Percentiles rank a stretch among this genome's conserved stretches.
These are phyloP conservation scores for Chaetoscypha palmicola DNA, from an alignment of 2,329 filamentous ascomycete genomes.

Conservation along the genomic window DNA sequence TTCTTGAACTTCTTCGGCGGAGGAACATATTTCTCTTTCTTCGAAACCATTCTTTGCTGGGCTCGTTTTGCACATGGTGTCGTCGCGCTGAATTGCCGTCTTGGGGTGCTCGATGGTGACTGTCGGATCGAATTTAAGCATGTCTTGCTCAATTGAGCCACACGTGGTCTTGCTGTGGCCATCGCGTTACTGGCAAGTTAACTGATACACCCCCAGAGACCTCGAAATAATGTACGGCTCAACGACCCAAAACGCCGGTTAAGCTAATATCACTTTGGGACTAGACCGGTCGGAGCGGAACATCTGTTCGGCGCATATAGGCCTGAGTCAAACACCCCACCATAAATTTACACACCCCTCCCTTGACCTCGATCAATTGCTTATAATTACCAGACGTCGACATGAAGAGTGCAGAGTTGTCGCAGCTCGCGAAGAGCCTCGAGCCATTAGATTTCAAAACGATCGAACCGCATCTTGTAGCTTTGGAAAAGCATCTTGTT, in stretches of 20 bases:
- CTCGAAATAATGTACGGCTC: neutral
- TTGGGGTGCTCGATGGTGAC: constrained; percentile 9
- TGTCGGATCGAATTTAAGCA: constrained; percentile 17
- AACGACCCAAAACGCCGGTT: too few relatives aligned
- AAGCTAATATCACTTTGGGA: too few relatives aligned
- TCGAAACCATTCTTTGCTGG: constrained; percentile 20
- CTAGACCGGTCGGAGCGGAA: constrained; percentile 7
- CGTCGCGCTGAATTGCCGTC: constrained; percentile 21
- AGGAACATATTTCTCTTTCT: constrained; percentile 15
- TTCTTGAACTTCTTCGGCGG: constrained; percentile 28
- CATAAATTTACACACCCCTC: neutral
- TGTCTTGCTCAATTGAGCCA: constrained; percentile 31
- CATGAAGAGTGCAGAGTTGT: constrained; percentile 54
- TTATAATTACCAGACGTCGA: neutral
- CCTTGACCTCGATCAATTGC: neutral
- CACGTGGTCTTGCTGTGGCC: constrained; percentile 25
- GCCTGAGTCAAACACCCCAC: neutral
- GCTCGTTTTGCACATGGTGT: constrained; percentile 9
- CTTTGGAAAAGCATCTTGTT: constrained; percentile 80
- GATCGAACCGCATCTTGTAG: constrained; percentile 65
- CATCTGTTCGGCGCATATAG: neutral
- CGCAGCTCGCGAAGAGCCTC: constrained; percentile 44
- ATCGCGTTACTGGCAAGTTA: constrained; percentile 19
- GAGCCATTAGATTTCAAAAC: constrained; percentile 69
- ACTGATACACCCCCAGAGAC: neutral